These are phyloP conservation scores for Neurospora pannonica DNA, from an alignment of 495 filamentous ascomycete species.

Conservation along the genomic window DNA sequence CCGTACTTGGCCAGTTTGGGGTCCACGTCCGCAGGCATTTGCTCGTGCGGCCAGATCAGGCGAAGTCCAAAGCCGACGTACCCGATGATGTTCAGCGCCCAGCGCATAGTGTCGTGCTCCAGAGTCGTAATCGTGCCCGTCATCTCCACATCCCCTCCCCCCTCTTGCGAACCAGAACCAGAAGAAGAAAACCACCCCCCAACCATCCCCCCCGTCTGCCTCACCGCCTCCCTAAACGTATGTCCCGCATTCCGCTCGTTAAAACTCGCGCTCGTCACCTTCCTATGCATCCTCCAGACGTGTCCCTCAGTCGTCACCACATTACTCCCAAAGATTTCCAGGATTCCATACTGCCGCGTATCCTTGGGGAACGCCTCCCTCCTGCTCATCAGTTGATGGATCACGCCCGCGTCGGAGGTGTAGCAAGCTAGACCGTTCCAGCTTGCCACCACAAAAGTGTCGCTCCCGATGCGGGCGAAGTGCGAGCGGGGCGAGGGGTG, in stretches of 20 bases:
- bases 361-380: conserved; percentile 63
- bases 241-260: conserved; percentile 61
- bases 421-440: conserved; percentile 37
- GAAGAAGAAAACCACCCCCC: conserved; percentile 32
- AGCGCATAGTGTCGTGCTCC: conserved; percentile 50
- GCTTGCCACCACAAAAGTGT: conserved; percentile 45
- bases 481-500: conserved; percentile 18
- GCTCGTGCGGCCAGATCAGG: conserved; percentile 46
- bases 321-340: conserved; percentile 55
- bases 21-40: conserved; percentile 26
- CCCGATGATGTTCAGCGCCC: conserved; percentile 59
- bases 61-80: conserved; percentile 55
- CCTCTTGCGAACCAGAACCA: background rate
- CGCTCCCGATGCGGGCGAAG: conserved; percentile 26
- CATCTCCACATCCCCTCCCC: conserved; percentile 7
- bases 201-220: conserved; percentile 48
- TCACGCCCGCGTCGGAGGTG: conserved; percentile 47
- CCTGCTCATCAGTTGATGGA: conserved; percentile 48
- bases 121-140: conserved; percentile 37
- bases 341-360: conserved; percentile 42
- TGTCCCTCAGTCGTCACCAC: conserved; percentile 55
- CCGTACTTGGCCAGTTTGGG: conserved; percentile 33
- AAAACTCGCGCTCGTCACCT: conserved; percentile 57
- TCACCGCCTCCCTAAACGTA: conserved; percentile 51
- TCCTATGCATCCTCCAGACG: conserved; percentile 58